phyloP scores from a whole-genome alignment of 2,329 filamentous ascomycete species.

The Orbilia brochopaga region DNA sequence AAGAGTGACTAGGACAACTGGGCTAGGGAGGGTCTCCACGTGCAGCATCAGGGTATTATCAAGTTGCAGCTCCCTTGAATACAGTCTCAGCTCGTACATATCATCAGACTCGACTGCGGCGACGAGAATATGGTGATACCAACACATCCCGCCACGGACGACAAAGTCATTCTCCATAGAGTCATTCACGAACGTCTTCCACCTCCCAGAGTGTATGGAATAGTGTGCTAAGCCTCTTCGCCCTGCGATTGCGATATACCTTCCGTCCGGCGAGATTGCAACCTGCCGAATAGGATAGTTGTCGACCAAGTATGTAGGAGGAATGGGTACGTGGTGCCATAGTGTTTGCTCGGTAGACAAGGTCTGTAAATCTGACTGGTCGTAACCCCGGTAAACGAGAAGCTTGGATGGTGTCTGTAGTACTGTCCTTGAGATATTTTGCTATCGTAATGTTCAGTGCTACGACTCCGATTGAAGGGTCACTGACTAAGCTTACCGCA shows the following conservation, averaged over 20 bases:
- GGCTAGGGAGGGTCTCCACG: constrained; percentile 76
- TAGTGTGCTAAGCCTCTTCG: constrained; percentile 91
- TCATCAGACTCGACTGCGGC: constrained; percentile 87
- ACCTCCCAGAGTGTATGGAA: constrained; percentile 88
- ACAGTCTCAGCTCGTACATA: constrained; percentile 85
- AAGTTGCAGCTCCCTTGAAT: constrained; percentile 82
- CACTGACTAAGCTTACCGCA: constrained; percentile 59
- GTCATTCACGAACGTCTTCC: constrained; percentile 89
- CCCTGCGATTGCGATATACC: constrained; percentile 96
- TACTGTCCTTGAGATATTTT: constrained; percentile 87
- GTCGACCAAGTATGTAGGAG: constrained; percentile 79
- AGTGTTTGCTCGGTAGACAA: constrained; percentile 83
- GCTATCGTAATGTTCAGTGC: constrained; percentile 56
- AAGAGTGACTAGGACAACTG: constrained; percentile 85
- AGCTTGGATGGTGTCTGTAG: constrained; percentile 86
- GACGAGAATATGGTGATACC: constrained; percentile 94
- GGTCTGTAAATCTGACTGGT: constrained; percentile 84
- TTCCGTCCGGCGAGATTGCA: constrained; percentile 86
- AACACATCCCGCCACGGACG: constrained; percentile 95
- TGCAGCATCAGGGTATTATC: constrained; percentile 76
- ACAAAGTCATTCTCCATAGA: constrained; percentile 87
- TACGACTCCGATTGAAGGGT: not conserved
- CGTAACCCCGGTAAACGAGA: constrained; percentile 92
- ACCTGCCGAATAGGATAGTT: constrained; percentile 92
- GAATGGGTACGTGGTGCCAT: constrained; percentile 93